Base-by-base conservation (phyloP, 768 basidiomycete species). In the Tricholoma saponaceum region DNA sequence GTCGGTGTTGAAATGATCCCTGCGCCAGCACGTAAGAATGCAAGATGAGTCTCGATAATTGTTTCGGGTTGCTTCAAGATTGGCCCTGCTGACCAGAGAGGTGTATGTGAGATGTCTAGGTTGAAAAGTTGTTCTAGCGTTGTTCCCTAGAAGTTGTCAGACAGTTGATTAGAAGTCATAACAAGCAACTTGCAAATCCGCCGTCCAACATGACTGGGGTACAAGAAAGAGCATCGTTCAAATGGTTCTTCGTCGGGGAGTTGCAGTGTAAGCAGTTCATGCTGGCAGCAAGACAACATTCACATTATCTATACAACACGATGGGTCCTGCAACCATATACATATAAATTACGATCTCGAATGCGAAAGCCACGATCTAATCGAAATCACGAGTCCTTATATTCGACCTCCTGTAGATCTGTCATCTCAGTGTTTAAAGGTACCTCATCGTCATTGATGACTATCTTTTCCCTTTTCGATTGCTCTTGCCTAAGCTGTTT, bases 11-110 rank as follows among this genome's bases (percentile, higher is more conserved):
- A 75, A 25, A 93, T 80, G 13, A 90, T 74, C 51, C 77, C 74
- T 9, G 88, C 82, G 0, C 90, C 89, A 7, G 87, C 85, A 9
- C 77, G 71, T 18, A 90, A 67, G 67, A 87, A 93, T 0, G 76
- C 74, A 32, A 81, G 61, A 66, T 92, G 91, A 0, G 83, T 81
- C 6, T 76, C 69, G n/a, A 83, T 59, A 28, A 92, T 76, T 0
- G 74, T 70, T 13, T 79, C 76, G 0, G 84, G 81, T 37, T 84
- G 73, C 28, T 83, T 75, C 13, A 75, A 69, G 10, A 87, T 70
- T 8, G 85, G 78, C 53, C 83, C 79, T 0, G 85, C 83, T 13
- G 90, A 92, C 91, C 90, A 92, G 22, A 93, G 70, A 2, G 85
- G 78, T 1, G 80, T 79, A 32, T 79, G 68, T 1, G 83, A 74